Percentiles rank a stretch among this genome's conserved stretches.
Conservation (phyloP, 2,329 filamentous ascomycete species). For the Botrytis galanthina region DNA sequence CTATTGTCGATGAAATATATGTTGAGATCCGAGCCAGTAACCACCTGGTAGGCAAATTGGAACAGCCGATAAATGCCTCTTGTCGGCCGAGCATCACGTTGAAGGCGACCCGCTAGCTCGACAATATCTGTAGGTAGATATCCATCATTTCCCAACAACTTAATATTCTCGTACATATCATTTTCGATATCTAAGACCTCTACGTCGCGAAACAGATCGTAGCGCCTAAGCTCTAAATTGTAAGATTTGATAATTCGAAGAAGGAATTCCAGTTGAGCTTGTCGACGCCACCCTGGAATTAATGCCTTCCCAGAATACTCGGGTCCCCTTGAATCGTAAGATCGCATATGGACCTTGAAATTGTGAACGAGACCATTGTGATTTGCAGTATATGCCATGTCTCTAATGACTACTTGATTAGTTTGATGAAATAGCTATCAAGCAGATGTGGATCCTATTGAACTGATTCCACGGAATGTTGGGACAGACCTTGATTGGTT, state of each 20-base stretch:
- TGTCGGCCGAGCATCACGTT: background rate
- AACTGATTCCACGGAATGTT: background rate
- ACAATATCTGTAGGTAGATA: background rate
- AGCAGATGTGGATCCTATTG: too few relatives aligned
- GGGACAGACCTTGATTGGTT: background rate
- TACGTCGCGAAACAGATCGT: background rate
- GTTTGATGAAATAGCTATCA: background rate
- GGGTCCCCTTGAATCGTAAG: background rate
- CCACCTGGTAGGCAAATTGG: background rate
- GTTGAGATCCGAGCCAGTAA: background rate
- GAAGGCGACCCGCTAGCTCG: background rate
- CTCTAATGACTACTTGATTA: background rate
- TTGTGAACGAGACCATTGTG: background rate
- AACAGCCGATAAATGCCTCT: background rate
- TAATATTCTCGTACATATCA: background rate
- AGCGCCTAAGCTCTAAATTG: background rate
- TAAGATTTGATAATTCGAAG: background rate
- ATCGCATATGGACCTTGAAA: background rate
- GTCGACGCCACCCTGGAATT: background rate
- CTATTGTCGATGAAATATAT: fast-evolving
- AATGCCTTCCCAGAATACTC: background rate
- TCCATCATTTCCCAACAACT: background rate
- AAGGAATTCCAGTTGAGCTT: background rate
- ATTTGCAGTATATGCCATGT: too few relatives aligned
- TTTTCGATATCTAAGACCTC: background rate